These are phyloP conservation scores for Phytophthora pistaciae DNA, from an alignment of 352 stramenopile species.

Conservation along the genomic window DNA sequence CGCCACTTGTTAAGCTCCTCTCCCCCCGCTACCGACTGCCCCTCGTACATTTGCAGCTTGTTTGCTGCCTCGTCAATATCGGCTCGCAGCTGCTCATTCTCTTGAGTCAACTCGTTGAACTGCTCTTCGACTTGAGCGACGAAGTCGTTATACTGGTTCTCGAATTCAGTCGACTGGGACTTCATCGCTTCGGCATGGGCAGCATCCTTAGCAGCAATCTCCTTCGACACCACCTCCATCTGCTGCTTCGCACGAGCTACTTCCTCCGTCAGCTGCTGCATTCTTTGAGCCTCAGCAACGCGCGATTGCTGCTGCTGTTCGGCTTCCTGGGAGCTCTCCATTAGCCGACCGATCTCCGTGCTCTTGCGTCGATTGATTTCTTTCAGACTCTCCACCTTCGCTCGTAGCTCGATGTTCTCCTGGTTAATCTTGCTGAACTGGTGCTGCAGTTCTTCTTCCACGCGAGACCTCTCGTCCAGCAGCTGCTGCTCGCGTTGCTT, in stretches of 20 bases:
- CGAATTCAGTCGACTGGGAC: slow-evolving; percentile 57
- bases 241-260: slow-evolving; percentile 44
- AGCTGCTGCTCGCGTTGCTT: slow-evolving; percentile 62
- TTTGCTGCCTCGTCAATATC: slow-evolving; percentile 61
- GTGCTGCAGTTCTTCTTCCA: slow-evolving; percentile 48
- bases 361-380: slow-evolving; percentile 62
- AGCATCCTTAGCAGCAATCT: slow-evolving; percentile 57
- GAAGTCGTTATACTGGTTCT: slow-evolving; percentile 69
- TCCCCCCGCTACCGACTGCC: slow-evolving; percentile 34
- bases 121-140: slow-evolving; percentile 61
- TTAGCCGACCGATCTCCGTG: slow-evolving; percentile 60
- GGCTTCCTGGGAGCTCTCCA: slow-evolving; percentile 52
- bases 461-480: slow-evolving; percentile 51
- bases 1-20: slow-evolving; percentile 61
- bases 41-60: slow-evolving; percentile 41
- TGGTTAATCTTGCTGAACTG: slow-evolving; percentile 48
- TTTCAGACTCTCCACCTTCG: slow-evolving; percentile 57
- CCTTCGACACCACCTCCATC: slow-evolving; percentile 52
- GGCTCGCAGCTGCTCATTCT: slow-evolving; percentile 65
- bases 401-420: slow-evolving; percentile 51
- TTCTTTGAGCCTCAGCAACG: slow-evolving; percentile 35
- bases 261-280: slow-evolving; percentile 56
- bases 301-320: slow-evolving; percentile 35
- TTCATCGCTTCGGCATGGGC: slow-evolving; percentile 56
- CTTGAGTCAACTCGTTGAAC: slow-evolving; percentile 52